Evolutionary conservation across 192 early-diverging fungal species (phyloP), one percentile per base, ranked within the genome.

Genomic region (Entophlyctis luteolus): DNA sequence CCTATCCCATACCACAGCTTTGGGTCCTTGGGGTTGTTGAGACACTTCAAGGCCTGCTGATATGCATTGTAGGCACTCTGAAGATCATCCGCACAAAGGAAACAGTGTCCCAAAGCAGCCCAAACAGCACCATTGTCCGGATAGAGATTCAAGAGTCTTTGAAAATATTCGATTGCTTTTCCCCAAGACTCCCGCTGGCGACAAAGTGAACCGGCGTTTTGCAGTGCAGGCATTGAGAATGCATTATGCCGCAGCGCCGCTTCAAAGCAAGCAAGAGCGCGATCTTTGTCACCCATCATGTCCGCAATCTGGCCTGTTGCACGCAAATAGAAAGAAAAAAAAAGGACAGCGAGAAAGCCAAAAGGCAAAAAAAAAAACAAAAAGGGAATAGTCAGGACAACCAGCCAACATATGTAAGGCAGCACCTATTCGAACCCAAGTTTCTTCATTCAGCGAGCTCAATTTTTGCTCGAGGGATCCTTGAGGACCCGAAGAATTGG

Each of bases 1-100:
- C 94, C 97, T 48, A 98, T 98, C 8, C 95, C 95, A 67, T 97
- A 99, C 97, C 97, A 99, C 29, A 99, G 86, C 72, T 96, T 95
- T 4, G 95, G 93, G 68, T 97, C 97, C 89, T 93, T 8, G 45
- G 92, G 88, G 72, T 96, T 91, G 0, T 90, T 88, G 18, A 96
- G 77, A 71, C 92, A 89, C 74, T 94, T 89, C 28, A 99, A 81
- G 16, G 97, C 97, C 73, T 96, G 89, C 79, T 98, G 95, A 67
- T 99, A 99, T 2, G 94, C 91, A 49, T 87, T 81, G 70, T 96
- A 98, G 8, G 97, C 97, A 73, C 92, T 86, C 52, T 93, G 92
- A 55, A 98, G 79, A 55, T 98, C 88, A 77, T 96, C 95, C 80
- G 91, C 84, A 93, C 96, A 95, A 39, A 99, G 78, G 72, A 92